Evolutionary conservation across 1,284 basidiomycete genomes (phyloP).

Genomic region (Paramarasmius palmivorus): DNA sequence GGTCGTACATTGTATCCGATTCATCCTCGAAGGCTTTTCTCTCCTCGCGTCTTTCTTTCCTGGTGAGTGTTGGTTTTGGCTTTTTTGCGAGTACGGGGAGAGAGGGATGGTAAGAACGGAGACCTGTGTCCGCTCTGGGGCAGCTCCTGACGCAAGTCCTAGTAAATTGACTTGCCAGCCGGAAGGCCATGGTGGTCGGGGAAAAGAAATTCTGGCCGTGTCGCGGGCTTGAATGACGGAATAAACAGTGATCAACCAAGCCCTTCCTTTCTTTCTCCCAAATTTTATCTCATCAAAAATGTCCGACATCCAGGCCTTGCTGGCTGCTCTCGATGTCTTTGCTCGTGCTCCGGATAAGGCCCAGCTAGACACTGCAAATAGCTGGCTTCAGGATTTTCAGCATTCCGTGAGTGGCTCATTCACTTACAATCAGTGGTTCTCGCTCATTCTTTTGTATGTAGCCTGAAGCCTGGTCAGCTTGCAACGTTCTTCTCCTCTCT

Average conservation of each 20-base stretch:
- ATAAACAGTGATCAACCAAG: constrained; percentile 7
- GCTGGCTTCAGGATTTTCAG: constrained; percentile 95
- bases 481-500: constrained; percentile 86
- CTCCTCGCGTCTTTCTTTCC: too few relatives aligned
- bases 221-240: neutral
- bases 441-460: constrained; percentile 69
- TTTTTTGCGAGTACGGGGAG: too few relatives aligned
- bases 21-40: too few relatives aligned
- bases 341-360: constrained; percentile 77
- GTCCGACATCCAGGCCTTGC: constrained; percentile 67
- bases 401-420: constrained; percentile 89
- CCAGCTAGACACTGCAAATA: constrained; percentile 83
- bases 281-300: constrained; percentile 32
- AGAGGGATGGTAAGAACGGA: too few relatives aligned
- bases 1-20: too few relatives aligned
- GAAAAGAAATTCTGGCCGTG: too few relatives aligned
- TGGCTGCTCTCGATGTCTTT: constrained; percentile 77
- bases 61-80: too few relatives aligned
- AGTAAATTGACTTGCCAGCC: too few relatives aligned
- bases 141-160: too few relatives aligned
- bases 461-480: constrained; percentile 95
- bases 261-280: constrained; percentile 18
- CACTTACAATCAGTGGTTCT: constrained; percentile 60
- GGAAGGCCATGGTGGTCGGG: too few relatives aligned
- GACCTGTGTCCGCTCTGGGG: too few relatives aligned